phyloP scores from a whole-genome alignment of 2,329 filamentous ascomycete species.

The Geoglossum cookeanum region DNA sequence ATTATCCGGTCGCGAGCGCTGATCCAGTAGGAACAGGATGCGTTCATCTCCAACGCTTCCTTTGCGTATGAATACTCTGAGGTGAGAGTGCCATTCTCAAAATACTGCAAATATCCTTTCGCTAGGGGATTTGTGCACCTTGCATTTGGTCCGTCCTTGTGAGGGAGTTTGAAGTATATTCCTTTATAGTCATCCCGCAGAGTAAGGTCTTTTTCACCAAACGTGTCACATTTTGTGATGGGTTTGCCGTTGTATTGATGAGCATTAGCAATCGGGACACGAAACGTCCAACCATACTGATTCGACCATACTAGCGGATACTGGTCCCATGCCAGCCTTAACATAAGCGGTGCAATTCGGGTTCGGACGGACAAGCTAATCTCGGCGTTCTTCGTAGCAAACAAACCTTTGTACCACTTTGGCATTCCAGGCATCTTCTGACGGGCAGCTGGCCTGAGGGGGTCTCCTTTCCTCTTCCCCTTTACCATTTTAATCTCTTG shows the following conservation, averaged over 20 bases:
- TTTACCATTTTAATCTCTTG: conserved; percentile 86
- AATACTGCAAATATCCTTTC: conserved; percentile 77
- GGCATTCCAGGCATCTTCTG: conserved; percentile 95
- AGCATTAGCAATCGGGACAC: conserved; percentile 43
- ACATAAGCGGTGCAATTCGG: conserved; percentile 64
- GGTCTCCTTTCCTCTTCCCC: conserved; percentile 69
- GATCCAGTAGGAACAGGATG: conserved; percentile 98
- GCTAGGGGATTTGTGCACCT: conserved; percentile 76
- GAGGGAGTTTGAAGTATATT: conserved; percentile 80
- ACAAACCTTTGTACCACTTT: conserved; percentile 88
- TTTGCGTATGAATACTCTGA: conserved; percentile 84
- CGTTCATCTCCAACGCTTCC: conserved; percentile 94
- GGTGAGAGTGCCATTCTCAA: conserved; percentile 71
- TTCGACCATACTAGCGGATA: conserved; percentile 86
- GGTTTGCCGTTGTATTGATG: conserved; percentile 50
- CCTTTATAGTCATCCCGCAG: conserved; percentile 47
- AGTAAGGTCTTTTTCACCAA: conserved; percentile 46
- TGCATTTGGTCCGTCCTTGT: conserved; percentile 79
- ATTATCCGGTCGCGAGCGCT: conserved; percentile 82
- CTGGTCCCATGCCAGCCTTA: conserved; percentile 76
- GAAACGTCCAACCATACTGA: conserved; percentile 82
- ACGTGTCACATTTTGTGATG: conserved; percentile 56
- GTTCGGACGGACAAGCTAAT: conserved; percentile 75
- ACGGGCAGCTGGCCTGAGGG: conserved; percentile 53
- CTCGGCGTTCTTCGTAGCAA: conserved; percentile 43